Evolutionary conservation across 306 rosid species (phyloP).

Genomic region (Ammopiptanthus mongolicus): DNA sequence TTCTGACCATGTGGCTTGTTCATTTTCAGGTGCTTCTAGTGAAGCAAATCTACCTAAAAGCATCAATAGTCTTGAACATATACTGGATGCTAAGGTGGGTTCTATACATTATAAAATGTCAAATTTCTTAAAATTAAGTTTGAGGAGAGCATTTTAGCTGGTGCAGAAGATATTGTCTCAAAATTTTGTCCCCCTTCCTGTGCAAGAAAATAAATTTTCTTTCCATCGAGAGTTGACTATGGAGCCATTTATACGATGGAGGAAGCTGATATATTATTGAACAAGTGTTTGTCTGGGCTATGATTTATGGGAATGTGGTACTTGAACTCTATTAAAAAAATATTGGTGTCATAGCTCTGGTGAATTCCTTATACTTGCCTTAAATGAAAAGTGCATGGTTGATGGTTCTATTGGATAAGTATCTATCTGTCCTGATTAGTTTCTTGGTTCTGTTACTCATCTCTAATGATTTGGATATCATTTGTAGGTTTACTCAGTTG

Average conservation of each 20-base stretch:
- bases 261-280: not conserved
- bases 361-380: not conserved
- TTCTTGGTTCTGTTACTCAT: not conserved
- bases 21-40: constrained; percentile 65
- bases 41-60: constrained; percentile 59
- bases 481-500: constrained; percentile 73
- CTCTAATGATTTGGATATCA: not conserved
- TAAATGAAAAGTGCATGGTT: not conserved
- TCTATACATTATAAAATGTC: constrained; percentile 5
- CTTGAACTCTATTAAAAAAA: constrained; percentile 1
- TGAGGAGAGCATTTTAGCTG: not conserved
- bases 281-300: not conserved
- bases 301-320: not conserved
- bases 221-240: not conserved
- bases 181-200: not conserved
- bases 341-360: not conserved
- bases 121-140: not conserved
- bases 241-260: not conserved
- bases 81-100: constrained; percentile 89
- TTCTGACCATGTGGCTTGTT: constrained; percentile 13
- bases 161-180: not conserved
- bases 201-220: not conserved
- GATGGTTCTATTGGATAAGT: constrained; percentile 14
- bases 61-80: constrained; percentile 83
- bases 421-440: constrained; percentile 2